Conservation (phyloP, 306 rosid genomes). For the Fragaria ananassa region DNA sequence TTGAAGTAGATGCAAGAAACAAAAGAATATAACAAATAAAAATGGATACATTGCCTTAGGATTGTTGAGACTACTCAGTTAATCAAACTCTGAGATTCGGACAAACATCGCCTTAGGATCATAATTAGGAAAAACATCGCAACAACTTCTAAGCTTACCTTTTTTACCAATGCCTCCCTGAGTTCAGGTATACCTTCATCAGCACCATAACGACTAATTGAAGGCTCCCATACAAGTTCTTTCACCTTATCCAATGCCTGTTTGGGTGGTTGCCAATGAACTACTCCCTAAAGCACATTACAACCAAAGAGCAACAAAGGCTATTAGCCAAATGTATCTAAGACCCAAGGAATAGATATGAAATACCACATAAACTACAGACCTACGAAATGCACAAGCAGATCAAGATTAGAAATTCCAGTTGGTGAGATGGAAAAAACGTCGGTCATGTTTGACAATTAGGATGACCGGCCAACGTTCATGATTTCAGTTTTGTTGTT, state of each 20-base stretch:
- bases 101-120: no score
- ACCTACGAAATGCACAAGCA: neutral
- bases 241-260: constrained; percentile 73
- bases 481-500: neutral
- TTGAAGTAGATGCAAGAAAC: neutral
- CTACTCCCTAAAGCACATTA: constrained; percentile 68
- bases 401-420: neutral
- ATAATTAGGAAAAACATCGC: neutral
- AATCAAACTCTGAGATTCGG: neutral
- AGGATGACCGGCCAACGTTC: neutral
- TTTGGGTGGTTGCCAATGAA: constrained; percentile 92
- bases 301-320: constrained; percentile 15
- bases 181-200: constrained; percentile 96
- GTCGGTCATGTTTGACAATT: constrained; percentile 4
- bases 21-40: neutral
- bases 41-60: neutral
- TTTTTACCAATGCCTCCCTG: constrained; percentile 57
- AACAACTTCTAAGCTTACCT: constrained; percentile 39
- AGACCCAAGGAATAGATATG: neutral
- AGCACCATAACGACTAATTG: constrained; percentile 77
- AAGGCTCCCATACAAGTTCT: constrained; percentile 80
- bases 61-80: neutral
- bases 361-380: neutral
- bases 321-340: neutral
- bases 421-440: neutral